A percentile compares a stretch with the other conserved stretches of the same genome.
phyloP scores from a whole-genome alignment of 257 asterid species.

The Penstemon newberryi region DNA sequence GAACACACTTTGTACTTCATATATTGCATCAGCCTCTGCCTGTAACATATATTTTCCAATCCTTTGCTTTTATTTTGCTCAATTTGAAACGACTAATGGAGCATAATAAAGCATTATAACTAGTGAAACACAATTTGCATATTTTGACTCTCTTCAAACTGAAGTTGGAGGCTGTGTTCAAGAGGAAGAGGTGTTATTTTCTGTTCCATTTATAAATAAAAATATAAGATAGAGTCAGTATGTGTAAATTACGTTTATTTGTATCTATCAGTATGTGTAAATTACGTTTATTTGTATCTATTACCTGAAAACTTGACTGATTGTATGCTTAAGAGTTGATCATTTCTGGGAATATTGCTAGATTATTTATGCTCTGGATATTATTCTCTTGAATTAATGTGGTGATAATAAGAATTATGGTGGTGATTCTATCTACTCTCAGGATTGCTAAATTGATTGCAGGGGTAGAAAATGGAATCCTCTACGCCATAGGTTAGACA shows the following conservation, averaged over 20 bases:
- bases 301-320: neutral
- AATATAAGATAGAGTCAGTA: too few relatives aligned
- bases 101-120: neutral
- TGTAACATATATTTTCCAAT: neutral
- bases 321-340: neutral
- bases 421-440: constrained; percentile 16
- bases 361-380: neutral
- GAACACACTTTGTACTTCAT: too few relatives aligned
- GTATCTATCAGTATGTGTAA: too few relatives aligned
- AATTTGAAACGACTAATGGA: neutral
- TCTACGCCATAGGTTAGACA: constrained; percentile 88
- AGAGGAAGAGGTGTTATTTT: too few relatives aligned
- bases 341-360: constrained; percentile 16
- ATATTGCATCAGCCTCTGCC: too few relatives aligned
- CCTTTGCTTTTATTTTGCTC: neutral
- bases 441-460: constrained; percentile 37
- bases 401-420: constrained; percentile 11
- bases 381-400: neutral
- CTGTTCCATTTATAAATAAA: too few relatives aligned
- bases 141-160: neutral
- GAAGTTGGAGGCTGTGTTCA: neutral
- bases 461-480: constrained; percentile 97
- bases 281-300: neutral
- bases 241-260: neutral
- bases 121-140: neutral